Base-by-base conservation (phyloP, 2,329 filamentous ascomycete species). In the Talaromyces atroroseus region DNA sequence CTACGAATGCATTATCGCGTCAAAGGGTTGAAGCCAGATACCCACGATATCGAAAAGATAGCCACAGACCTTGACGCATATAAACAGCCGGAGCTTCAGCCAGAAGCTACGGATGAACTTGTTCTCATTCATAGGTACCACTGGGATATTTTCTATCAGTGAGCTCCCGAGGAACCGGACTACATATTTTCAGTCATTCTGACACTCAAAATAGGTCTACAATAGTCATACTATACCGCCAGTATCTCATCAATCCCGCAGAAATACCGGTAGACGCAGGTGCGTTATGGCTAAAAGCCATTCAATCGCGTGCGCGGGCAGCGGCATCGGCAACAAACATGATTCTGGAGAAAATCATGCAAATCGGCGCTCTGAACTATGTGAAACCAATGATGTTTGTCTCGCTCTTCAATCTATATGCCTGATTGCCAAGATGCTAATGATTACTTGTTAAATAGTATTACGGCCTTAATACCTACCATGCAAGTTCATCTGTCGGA, bases 401-500 rank as follows among this genome's bases (percentile, higher is more conserved):
- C 32, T 36, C 3, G 12, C 32, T 16, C 32, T 16, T 16, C 14
- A 10, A 16, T 36, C 12, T 3, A 36, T 36, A 36, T 36, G 14
- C 8, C 12, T 5, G 14, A 36, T 12, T n/a, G 4, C 12, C 2
- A 36, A 36, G 32, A 16, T 36, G 14, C 14, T 36, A 36, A 36
- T 36, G 4, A 14, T 36, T 12, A 36, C 32, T n/a, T 21, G 10
- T 23, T 29, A 5, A 14, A 18, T 20, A 52, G 49, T 26, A 52
- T 52, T 5, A 52, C 49, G 12, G 38, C 49, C 3, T 24, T 52
- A n/a, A 44, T 52, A 20, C 51, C 40, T n/a, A 44, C 51, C 20
- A 46, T 54, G 51, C 51, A 46, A 54, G 40, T 54, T 16, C 44
- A 54, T 32, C 42, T 54, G 12, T 54, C 20, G 29, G 40, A 54